Conservation (phyloP, 2,329 filamentous ascomycete genomes). For the Drechslera avenae region DNA sequence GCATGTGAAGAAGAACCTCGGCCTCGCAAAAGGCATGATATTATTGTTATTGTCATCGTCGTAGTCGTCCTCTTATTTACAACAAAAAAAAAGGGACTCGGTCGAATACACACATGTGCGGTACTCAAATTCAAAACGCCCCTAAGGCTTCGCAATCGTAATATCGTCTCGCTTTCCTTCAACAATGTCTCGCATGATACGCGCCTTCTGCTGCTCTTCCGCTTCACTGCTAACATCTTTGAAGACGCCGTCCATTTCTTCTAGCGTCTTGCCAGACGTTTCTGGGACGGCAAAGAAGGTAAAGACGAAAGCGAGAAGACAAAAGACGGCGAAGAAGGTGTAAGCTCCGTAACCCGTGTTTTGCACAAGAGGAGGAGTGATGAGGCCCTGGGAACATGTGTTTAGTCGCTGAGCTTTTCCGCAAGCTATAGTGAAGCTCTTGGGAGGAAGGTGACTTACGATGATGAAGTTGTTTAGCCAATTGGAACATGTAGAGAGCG, state of each 20-base stretch:
- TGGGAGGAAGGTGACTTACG: slow-evolving; percentile 19
- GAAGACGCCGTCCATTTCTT: slow-evolving; percentile 49
- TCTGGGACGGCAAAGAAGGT: slow-evolving; percentile 45
- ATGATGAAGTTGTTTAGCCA: slow-evolving; percentile 70
- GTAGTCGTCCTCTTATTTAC: too few species aligned
- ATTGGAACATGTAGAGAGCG: slow-evolving; percentile 66
- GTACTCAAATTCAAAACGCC: too few species aligned
- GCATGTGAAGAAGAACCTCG: too few species aligned
- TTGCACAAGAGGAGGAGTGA: slow-evolving; percentile 67
- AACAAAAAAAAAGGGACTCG: too few species aligned
- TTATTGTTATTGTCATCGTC: too few species aligned
- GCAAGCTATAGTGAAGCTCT: background rate
- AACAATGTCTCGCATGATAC: slow-evolving; percentile 41
- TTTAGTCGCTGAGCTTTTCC: slow-evolving; percentile 46
- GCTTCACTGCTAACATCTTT: slow-evolving; percentile 42
- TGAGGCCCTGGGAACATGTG: slow-evolving; percentile 57
- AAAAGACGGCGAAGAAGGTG: slow-evolving; percentile 48
- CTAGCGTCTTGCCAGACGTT: slow-evolving; percentile 42
- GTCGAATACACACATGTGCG: background rate
- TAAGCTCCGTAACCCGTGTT: slow-evolving; percentile 57
- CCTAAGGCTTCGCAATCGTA: background rate
- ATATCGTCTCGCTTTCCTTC: slow-evolving; percentile 18
- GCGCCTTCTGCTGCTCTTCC: slow-evolving; percentile 40
- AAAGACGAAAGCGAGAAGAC: slow-evolving; percentile 41
- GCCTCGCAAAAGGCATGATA: too few species aligned